These are phyloP conservation scores for Cyberlindnera sargentensis DNA, from an alignment of 805 yeast species.

Conservation along the genomic window DNA sequence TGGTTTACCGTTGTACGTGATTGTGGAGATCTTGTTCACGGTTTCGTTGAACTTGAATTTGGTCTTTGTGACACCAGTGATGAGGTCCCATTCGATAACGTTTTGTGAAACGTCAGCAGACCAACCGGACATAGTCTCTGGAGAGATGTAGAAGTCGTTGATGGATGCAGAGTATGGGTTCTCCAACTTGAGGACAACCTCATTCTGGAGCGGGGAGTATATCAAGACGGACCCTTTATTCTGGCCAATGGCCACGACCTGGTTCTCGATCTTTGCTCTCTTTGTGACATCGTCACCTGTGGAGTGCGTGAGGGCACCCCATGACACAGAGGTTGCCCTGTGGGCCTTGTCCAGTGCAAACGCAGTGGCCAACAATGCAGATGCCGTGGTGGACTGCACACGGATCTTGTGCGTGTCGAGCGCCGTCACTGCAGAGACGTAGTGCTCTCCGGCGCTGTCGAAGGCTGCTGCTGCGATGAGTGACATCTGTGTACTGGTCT, in stretches of 20 bases:
- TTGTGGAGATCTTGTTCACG: slow-evolving; percentile 27
- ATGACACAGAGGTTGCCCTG: slow-evolving; percentile 41
- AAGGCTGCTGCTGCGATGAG: slow-evolving; percentile 28
- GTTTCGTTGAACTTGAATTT: slow-evolving; percentile 33
- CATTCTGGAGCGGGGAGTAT: slow-evolving; percentile 61
- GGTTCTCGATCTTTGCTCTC: slow-evolving; percentile 31
- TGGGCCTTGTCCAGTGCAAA: slow-evolving; percentile 46
- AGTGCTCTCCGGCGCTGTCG: slow-evolving; percentile 54
- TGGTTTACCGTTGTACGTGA: slow-evolving; percentile 21
- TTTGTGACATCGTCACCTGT: slow-evolving; percentile 8
- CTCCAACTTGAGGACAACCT: slow-evolving; percentile 44
- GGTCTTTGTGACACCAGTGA: slow-evolving; percentile 33
- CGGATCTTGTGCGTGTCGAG: slow-evolving; percentile 65
- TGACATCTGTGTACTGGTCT: slow-evolving; percentile 2
- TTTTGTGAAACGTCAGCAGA: slow-evolving; percentile 51
- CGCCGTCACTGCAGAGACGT: slow-evolving; percentile 60
- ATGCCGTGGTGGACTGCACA: slow-evolving; percentile 47
- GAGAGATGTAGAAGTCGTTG: slow-evolving; percentile 41
- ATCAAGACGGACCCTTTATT: slow-evolving; percentile 57
- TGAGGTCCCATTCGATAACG: slow-evolving; percentile 56
- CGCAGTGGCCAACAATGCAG: slow-evolving; percentile 35
- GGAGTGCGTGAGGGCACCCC: slow-evolving; percentile 33
- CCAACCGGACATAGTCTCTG: slow-evolving; percentile 42
- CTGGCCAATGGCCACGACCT: slow-evolving; percentile 53
- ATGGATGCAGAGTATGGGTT: slow-evolving; percentile 42